A percentile compares a stretch with the other conserved stretches of the same genome.
Evolutionary conservation across 257 asterid species (phyloP).

Genomic region (Lantana camara): DNA sequence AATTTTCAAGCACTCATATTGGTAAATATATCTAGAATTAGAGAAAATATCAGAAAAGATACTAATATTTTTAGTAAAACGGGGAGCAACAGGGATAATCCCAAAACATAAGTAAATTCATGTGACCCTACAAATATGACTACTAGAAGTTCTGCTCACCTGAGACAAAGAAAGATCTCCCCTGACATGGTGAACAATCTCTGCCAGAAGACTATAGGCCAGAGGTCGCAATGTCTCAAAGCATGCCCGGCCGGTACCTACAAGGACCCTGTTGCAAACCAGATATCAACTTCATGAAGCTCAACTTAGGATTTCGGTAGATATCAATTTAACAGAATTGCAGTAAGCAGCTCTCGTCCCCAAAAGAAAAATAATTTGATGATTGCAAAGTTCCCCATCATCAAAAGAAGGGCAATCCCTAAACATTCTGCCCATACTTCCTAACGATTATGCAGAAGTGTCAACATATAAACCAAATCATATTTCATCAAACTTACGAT

Average conservation of each 20-base stretch:
- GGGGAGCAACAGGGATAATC: constrained; percentile 9
- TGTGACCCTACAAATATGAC: constrained; percentile 1
- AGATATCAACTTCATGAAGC: constrained; percentile 19
- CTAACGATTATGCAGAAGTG: neutral
- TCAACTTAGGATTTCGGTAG: constrained; percentile 17
- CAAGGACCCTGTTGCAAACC: constrained; percentile 80
- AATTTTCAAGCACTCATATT: constrained; percentile 10
- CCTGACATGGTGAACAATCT: constrained; percentile 97
- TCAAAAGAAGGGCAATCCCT: neutral
- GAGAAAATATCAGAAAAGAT: neutral
- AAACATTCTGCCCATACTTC: neutral
- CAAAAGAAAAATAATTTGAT: neutral
- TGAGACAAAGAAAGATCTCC: constrained; percentile 94
- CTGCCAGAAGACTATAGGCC: constrained; percentile 99
- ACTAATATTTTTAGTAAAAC: neutral
- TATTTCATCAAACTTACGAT: too few species aligned
- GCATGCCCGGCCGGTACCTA: constrained; percentile 98
- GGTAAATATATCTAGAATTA: constrained; percentile 4
- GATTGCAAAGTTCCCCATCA: neutral
- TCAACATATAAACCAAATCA: constrained; percentile 7
- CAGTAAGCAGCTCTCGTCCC: neutral
- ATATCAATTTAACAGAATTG: neutral
- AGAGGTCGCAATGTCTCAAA: constrained; percentile 96
- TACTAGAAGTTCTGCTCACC: constrained; percentile 47
- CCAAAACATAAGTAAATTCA: constrained; percentile 16